Base-by-base conservation (phyloP, 345 rosid genomes). In the Populus alba region DNA sequence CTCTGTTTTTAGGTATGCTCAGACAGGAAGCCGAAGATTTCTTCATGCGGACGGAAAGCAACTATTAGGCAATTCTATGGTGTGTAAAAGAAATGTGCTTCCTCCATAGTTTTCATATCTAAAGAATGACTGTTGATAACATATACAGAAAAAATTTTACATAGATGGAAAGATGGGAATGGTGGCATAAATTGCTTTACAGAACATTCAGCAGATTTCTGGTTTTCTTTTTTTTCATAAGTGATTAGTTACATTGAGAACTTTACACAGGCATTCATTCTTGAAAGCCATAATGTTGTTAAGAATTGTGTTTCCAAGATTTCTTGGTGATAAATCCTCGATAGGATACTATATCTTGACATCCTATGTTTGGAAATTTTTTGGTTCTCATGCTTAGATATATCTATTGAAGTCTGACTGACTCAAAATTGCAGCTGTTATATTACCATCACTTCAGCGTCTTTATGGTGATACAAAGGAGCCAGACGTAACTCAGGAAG, bases 41-140 rank as follows among this genome's bases (percentile, higher is more conserved):
- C 79, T 59, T 57, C 76, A 7, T 71, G 66, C 20, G 75, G 77
- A 71, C 71, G 82, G 77, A 82, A 70, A 71, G 82, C 85, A 43
- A 75, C 79, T 43, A 15, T 82, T 37, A 75, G 72, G 72, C 82
- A 82, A 45, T 82, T 82, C 74, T 82, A 82, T 47, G 79, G 85
- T 82, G 38, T 31, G 81, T 68, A 39, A 43, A 27, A 33, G 9
- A n/a, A 23, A n/a, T 47, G 13, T 1, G 15, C 59, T 55, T 77
- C 68, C 66, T 53, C 65, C 37, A 22, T 49, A 7, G 55, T 18
- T 62, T 11, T 75, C 25, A 20, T 72, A 45, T 35, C 22, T 67
- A 23, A n/a, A 59, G 1, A 15, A 49, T 22, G 62, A 68, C 55
- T 33, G 65, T 51, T 31, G 38, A 37, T 67, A 38, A 18, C 27